Percentiles rank a stretch among this genome's conserved stretches.
Conservation (phyloP, 2,329 filamentous ascomycete species). For the Eutypa lata region DNA sequence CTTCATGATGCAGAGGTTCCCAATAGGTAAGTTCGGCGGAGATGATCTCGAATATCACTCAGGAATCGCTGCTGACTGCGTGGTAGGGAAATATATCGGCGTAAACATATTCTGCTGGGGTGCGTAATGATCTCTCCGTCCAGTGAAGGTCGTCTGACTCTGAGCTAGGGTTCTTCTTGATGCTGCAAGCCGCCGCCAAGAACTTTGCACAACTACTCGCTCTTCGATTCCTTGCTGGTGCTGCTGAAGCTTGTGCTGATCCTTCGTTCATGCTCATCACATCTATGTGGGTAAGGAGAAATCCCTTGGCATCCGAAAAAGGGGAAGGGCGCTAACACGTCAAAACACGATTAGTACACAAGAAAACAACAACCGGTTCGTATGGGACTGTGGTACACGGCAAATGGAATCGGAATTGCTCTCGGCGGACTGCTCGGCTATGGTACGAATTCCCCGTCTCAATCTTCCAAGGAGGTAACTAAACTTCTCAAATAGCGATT, state of each 20-base stretch:
- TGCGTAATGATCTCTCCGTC: not conserved
- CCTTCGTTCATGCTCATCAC: conserved; percentile 58
- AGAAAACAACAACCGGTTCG: conserved; percentile 53
- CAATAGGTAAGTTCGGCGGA: conserved; percentile 42
- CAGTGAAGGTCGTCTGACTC: not conserved
- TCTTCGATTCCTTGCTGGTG: conserved; percentile 50
- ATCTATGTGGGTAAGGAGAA: conserved; percentile 47
- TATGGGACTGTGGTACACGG: conserved; percentile 53
- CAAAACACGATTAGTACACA: conserved; percentile 40
- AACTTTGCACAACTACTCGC: conserved; percentile 49
- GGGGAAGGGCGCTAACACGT: too few relatives aligned
- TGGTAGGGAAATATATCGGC: conserved; percentile 47
- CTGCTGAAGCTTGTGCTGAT: conserved; percentile 52
- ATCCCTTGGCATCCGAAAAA: not conserved
- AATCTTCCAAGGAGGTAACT: not conserved
- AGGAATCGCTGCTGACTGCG: conserved; percentile 16
- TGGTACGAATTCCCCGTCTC: conserved; percentile 23
- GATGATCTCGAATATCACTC: too few relatives aligned
- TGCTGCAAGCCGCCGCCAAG: conserved; percentile 47
- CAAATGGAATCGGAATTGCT: conserved; percentile 53
- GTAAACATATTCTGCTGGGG: conserved; percentile 41
- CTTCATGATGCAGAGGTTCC: conserved; percentile 48
- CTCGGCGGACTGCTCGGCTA: conserved; percentile 52
- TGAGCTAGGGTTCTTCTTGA: conserved; percentile 40
- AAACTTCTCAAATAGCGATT: conserved; percentile 30